Base-by-base conservation (phyloP, 2,329 filamentous ascomycete genomes). In the Colletotrichum trifolii region DNA sequence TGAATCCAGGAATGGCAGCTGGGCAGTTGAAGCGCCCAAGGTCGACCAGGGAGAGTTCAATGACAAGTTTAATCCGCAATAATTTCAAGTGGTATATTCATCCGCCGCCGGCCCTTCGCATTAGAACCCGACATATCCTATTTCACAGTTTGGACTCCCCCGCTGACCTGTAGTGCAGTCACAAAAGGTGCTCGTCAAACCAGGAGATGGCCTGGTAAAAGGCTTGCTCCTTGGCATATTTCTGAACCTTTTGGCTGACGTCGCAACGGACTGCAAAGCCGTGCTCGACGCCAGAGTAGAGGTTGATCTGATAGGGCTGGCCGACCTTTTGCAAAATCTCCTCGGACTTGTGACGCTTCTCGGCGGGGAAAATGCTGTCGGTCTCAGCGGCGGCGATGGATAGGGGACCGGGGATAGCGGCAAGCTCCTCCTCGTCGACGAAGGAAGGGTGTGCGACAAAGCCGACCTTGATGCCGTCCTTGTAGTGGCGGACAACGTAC, bases 361-460 rank as follows among this genome's bases (percentile, higher is more conserved):
- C 82, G 11, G 79, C 70, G 2, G 89, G 84, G 81, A 91, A 91
- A 74, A 91, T 89, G 12, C 66, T n/a, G 73, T 91, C 89, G 25
- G 81, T 87, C 80, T 91, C 87, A 70, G 82, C 83, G 9, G 83
- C 89, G 47, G 88, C 82, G 71, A 94, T 91, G 58, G 88, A 89
- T 6, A 93, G 78, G 1, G 91, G 91, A 0, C 87, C 88, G n/a
- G 82, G 81, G 71, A 93, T 89, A 52, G 83, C 85, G 13, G 80
- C 79, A 53, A 93, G 84, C 77, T 93, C 91, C 2, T 87, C 86
- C 66, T 87, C 81, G 6, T 86, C 82, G 36, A 96, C 87, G 70
- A 94, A 94, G 34, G 88, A 91, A 1, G 93, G 93, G 77, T 96
- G 93, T 2, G 92, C 93, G 15, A 87, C 78, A 78, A 85, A 96